A percentile compares a stretch with the other conserved stretches of the same genome.
Evolutionary conservation across 2,329 filamentous ascomycete species (phyloP).

Genomic region (Fusarium fracticaudum): DNA sequence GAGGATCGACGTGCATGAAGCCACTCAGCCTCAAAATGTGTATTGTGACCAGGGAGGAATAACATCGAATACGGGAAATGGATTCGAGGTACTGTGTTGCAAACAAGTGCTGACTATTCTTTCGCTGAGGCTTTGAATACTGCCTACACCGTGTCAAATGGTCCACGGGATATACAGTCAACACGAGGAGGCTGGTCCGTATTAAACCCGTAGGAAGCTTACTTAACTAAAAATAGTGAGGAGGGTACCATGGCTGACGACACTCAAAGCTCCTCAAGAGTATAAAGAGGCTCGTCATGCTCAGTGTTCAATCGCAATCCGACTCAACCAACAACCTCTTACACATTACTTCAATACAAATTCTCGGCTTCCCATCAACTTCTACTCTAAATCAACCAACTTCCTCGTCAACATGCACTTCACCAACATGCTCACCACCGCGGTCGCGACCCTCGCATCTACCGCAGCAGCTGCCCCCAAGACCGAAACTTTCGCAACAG

Average conservation of each 20-base stretch:
- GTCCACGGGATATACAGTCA: neutral
- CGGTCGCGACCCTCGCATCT: neutral
- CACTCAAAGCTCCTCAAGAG: fast-evolving
- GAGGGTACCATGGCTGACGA: neutral
- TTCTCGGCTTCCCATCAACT: neutral
- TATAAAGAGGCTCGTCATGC: neutral
- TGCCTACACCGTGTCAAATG: no score
- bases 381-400: no score
- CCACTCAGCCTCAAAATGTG: neutral
- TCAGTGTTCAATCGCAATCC: fast-evolving
- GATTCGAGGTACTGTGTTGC: neutral
- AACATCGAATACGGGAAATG: neutral
- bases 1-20: neutral
- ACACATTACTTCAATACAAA: neutral
- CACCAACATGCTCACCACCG: neutral
- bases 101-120: neutral
- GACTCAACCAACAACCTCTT: neutral
- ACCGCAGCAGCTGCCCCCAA: neutral
- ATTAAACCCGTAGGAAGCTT: neutral
- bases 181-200: neutral
- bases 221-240: neutral
- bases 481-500: neutral
- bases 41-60: neutral
- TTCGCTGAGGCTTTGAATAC: neutral
- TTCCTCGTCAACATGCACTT: neutral